A percentile compares a stretch with the other conserved stretches of the same genome.
Conservation (phyloP, 1,284 basidiomycete species). For the Volvariella surrecta region DNA sequence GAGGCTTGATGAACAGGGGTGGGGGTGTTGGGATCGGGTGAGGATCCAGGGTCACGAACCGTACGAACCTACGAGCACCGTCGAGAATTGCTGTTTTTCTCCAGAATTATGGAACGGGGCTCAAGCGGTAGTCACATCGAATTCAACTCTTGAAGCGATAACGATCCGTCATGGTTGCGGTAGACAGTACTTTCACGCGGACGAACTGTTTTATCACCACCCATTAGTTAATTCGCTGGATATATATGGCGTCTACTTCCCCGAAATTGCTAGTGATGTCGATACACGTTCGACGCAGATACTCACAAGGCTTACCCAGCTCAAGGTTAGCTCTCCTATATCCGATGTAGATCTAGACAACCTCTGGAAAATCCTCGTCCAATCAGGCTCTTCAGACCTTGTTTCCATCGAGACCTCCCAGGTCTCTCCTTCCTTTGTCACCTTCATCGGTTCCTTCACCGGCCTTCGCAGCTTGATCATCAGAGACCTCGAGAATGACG, state of each 20-base stretch:
- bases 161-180: background rate
- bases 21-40: background rate
- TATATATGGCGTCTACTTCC: background rate
- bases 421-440: background rate
- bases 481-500: too few species aligned
- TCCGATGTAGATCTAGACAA: background rate
- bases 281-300: background rate
- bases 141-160: background rate
- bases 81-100: background rate
- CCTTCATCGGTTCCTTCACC: background rate
- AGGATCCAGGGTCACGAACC: background rate
- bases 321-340: background rate
- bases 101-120: background rate
- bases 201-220: background rate
- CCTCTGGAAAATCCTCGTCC: background rate
- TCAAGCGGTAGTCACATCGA: background rate
- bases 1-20: background rate
- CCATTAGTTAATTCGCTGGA: background rate
- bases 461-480: background rate
- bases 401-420: background rate
- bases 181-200: background rate
- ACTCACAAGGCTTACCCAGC: too few species aligned
- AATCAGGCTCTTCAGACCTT: background rate
- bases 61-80: background rate
- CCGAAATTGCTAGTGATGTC: background rate